Conservation (phyloP, 2,329 filamentous ascomycete genomes). For the Zarea fungicola region DNA sequence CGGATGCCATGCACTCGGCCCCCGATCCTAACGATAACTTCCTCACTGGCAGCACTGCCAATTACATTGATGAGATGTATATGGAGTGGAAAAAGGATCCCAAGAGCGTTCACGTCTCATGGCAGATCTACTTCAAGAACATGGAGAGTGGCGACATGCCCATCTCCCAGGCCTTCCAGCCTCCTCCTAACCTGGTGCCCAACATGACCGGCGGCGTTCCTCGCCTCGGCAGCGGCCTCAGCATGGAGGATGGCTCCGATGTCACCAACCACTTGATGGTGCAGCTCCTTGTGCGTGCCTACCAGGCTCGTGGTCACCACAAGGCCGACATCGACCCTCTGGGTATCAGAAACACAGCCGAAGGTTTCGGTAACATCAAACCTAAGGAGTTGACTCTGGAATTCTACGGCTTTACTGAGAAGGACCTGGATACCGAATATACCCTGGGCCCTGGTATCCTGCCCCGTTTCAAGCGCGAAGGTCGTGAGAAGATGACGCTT, state of each 20-base stretch:
- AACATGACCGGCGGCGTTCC: slow-evolving; percentile 74
- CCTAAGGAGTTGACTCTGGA: slow-evolving; percentile 90
- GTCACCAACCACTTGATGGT: slow-evolving; percentile 97
- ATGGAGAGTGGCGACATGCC: slow-evolving; percentile 99
- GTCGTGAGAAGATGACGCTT: slow-evolving; percentile 91
- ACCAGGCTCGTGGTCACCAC: slow-evolving; percentile 96
- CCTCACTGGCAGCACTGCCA: slow-evolving; percentile 92
- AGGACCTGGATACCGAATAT: slow-evolving; percentile 89
- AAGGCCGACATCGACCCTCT: slow-evolving; percentile 97
- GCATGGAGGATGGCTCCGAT: slow-evolving; percentile 67
- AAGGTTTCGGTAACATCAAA: slow-evolving; percentile 80
- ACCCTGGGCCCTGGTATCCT: slow-evolving; percentile 89
- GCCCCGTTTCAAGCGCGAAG: slow-evolving; percentile 84
- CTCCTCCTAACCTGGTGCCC: slow-evolving; percentile 86
- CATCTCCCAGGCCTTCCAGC: slow-evolving; percentile 93
- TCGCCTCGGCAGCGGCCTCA: slow-evolving; percentile 63
- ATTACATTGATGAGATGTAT: slow-evolving; percentile 99
- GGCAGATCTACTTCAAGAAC: slow-evolving; percentile 99
- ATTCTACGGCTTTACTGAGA: slow-evolving; percentile 92
- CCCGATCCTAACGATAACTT: slow-evolving; percentile 91
- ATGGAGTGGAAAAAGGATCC: slow-evolving; percentile 94
- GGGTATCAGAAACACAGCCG: slow-evolving; percentile 70
- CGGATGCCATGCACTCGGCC: slow-evolving; percentile 43
- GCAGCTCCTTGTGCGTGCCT: slow-evolving; percentile 91
- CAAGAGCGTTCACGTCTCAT: slow-evolving; percentile 90